phyloP scores from a whole-genome alignment of 2,329 filamentous ascomycete species.

The Tolypocladium paradoxum region DNA sequence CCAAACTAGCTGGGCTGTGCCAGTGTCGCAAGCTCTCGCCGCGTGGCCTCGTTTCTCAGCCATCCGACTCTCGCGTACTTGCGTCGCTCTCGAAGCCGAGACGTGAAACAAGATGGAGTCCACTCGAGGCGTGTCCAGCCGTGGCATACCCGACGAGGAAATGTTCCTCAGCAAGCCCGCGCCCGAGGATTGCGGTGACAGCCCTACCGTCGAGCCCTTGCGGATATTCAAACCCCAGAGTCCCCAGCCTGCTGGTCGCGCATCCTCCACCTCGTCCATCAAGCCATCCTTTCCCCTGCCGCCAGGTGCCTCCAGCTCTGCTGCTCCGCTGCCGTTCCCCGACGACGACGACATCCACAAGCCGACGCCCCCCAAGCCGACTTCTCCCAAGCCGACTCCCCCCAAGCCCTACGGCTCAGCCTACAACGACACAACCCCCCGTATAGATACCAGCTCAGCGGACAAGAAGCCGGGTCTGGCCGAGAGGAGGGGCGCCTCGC shows the following conservation, averaged over 20 bases:
- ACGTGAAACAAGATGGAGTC: constrained; percentile 32
- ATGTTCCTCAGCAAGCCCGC: constrained; percentile 63
- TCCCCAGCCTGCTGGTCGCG: constrained; percentile 40
- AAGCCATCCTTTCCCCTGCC: constrained; percentile 54
- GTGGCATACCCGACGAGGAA: constrained; percentile 67
- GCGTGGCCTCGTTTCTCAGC: neutral
- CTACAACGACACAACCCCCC: constrained; percentile 40
- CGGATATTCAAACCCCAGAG: constrained; percentile 74
- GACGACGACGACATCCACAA: constrained; percentile 52
- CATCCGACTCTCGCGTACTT: neutral
- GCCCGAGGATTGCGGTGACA: constrained; percentile 45
- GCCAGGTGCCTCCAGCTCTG: constrained; percentile 60
- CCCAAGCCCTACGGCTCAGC: constrained; percentile 34
- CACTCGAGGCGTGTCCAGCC: constrained; percentile 49
- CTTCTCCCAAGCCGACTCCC: constrained; percentile 29
- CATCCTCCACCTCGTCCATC: constrained; percentile 25
- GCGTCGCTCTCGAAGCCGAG: constrained; percentile 1
- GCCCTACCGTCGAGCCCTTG: constrained; percentile 72
- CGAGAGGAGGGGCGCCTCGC: constrained; percentile 70
- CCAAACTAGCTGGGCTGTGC: neutral
- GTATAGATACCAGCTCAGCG: constrained; percentile 43
- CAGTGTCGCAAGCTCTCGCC: neutral
- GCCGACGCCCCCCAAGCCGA: constrained; percentile 33
- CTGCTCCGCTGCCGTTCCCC: constrained; percentile 58
- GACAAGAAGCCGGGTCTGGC: constrained; percentile 58